Conservation (phyloP, 768 basidiomycete genomes). For the Pulveroboletus sp. region DNA sequence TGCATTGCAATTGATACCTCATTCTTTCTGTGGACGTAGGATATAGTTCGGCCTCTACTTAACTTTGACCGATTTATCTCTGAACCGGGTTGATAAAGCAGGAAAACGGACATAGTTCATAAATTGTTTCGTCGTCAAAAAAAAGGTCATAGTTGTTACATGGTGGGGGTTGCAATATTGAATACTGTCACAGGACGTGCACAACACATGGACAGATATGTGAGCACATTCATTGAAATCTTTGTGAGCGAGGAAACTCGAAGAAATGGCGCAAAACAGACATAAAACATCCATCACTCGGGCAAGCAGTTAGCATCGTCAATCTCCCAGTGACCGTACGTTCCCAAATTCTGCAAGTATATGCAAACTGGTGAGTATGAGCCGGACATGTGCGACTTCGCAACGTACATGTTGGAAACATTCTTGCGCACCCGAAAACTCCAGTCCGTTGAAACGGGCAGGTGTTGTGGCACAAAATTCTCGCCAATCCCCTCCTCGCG, state of each 20-base stretch:
- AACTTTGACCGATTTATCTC: no score
- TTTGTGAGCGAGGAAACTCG: no score
- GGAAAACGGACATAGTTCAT: no score
- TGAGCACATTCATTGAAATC: not conserved
- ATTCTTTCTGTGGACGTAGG: no score
- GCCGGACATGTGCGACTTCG: not conserved
- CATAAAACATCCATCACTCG: not conserved
- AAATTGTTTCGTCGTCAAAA: no score
- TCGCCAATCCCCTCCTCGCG: constrained; percentile 26
- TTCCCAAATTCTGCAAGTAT: constrained; percentile 12
- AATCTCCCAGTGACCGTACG: constrained; percentile 26
- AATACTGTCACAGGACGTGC: no score
- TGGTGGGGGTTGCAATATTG: no score
- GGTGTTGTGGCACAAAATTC: constrained; percentile 35
- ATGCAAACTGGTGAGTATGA: not conserved
- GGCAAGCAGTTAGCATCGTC: constrained; percentile 17
- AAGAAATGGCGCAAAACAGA: no score
- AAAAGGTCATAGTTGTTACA: no score
- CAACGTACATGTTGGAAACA: constrained; percentile 22
- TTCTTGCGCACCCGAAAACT: constrained; percentile 21
- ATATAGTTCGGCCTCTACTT: no score
- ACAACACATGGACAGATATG: not conserved
- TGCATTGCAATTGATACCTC: no score
- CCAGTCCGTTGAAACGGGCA: constrained; percentile 20
- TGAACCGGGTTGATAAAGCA: no score